Evolutionary conservation across 306 rosid genomes (phyloP).

Genomic region (Amphicarpaea edgeworthii): DNA sequence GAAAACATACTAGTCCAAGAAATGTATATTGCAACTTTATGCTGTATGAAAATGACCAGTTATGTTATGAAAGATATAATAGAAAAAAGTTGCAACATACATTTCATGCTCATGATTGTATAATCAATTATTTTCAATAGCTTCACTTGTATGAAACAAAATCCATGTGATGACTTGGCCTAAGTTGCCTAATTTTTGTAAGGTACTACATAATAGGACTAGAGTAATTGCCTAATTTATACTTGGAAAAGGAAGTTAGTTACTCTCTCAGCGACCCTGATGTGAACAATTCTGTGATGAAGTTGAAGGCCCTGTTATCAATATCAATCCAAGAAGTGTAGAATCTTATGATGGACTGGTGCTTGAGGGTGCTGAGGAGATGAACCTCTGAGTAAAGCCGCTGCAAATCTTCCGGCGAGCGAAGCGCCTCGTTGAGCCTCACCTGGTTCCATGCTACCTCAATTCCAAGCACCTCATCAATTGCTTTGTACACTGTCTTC

Average conservation of each 20-base stretch:
- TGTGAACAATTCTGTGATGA: constrained; percentile 89
- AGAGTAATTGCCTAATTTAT: constrained; percentile 38
- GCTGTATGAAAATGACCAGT: background rate
- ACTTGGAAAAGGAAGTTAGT: constrained; percentile 55
- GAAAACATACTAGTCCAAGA: background rate
- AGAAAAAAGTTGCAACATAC: constrained; percentile 4
- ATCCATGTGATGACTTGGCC: background rate
- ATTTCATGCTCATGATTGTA: background rate
- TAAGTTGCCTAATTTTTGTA: constrained; percentile 11
- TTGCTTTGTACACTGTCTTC: constrained; percentile 94
- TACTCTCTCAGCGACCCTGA: constrained; percentile 96
- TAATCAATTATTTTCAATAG: background rate
- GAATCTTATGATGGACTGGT: constrained; percentile 78
- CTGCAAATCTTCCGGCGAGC: constrained; percentile 77
- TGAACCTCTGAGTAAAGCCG: constrained; percentile 97
- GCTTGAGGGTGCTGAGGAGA: constrained; percentile 88
- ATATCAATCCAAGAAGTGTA: constrained; percentile 89
- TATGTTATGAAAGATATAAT: constrained; percentile 7
- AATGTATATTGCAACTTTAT: constrained; percentile 7
- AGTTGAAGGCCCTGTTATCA: constrained; percentile 76
- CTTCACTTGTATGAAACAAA: constrained; percentile 11
- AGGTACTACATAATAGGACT: constrained; percentile 20
- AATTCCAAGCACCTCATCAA: constrained; percentile 82
- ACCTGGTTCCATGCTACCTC: constrained; percentile 97
- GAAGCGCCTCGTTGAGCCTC: constrained; percentile 68